phyloP scores from a whole-genome alignment of 192 early-diverging fungal genomes.

The Entomortierella beljakovae region DNA sequence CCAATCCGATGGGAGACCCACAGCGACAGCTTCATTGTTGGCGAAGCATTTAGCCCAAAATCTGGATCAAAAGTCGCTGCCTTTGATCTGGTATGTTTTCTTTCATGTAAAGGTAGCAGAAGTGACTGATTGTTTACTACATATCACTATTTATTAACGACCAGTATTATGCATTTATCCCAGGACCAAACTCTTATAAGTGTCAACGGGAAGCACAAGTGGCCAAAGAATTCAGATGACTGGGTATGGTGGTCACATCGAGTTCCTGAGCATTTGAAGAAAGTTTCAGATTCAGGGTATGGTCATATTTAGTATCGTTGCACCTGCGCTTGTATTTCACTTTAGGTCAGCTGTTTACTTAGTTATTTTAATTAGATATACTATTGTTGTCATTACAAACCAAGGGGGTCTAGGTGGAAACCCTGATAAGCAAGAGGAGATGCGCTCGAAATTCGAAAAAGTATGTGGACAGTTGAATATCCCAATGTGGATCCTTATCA shows the following conservation, averaged over 20 bases:
- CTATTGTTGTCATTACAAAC: conserved; percentile 83
- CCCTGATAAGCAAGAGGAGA: conserved; percentile 53
- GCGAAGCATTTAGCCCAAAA: conserved; percentile 34
- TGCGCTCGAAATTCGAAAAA: conserved; percentile 59
- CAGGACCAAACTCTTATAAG: conserved; percentile 82
- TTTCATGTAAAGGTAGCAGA: background rate
- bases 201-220: conserved; percentile 69
- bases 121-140: background rate
- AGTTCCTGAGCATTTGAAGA: conserved; percentile 68
- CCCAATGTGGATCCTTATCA: conserved; percentile 80
- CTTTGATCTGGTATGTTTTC: conserved; percentile 71
- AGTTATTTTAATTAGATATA: conserved; percentile 56
- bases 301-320: background rate
- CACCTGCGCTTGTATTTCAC: no score
- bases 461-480: conserved; percentile 57
- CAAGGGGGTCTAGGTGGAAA: conserved; percentile 70
- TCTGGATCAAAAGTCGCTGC: conserved; percentile 66
- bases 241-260: conserved; percentile 78
- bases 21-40: conserved; percentile 44
- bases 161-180: background rate
- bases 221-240: conserved; percentile 78
- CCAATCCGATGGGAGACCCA: conserved; percentile 32
- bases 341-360: no score
- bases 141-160: background rate
- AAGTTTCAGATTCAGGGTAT: conserved; percentile 74